phyloP scores from a whole-genome alignment of 305 asterid species.

The Fraxinus platypoda region DNA sequence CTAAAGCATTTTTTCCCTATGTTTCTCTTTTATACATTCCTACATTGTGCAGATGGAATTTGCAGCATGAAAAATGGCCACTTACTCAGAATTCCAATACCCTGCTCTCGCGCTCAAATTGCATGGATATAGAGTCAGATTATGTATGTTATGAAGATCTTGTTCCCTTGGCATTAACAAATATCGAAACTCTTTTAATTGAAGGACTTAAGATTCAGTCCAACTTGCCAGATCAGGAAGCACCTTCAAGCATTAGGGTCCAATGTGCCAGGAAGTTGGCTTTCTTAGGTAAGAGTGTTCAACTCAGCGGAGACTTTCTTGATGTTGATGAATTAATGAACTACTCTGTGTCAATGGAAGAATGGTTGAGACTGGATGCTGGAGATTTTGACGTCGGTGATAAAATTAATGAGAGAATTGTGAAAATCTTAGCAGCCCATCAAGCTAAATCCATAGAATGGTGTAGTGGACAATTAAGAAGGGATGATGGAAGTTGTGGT shows the following conservation, averaged over 20 bases:
- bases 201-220: conserved; percentile 84
- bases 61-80: conserved; percentile 21
- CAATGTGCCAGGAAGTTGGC: conserved; percentile 28
- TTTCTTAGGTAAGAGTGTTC: conserved; percentile 13
- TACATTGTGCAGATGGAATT: conserved; percentile 33
- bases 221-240: conserved; percentile 58
- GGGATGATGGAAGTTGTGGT: conserved; percentile 28
- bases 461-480: conserved; percentile 10
- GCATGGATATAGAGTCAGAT: conserved; percentile 39
- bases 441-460: conserved; percentile 22
- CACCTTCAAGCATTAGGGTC: conserved; percentile 52
- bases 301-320: conserved; percentile 21
- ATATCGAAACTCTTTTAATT: conserved; percentile 63
- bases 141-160: conserved; percentile 53
- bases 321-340: conserved; percentile 45
- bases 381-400: conserved; percentile 29
- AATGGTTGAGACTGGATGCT: conserved; percentile 60
- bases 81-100: conserved; percentile 20
- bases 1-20: conserved; percentile 1
- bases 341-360: conserved; percentile 52
- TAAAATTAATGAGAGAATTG: conserved; percentile 32
- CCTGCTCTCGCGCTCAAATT: conserved; percentile 24
- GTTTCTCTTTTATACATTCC: conserved; percentile 10
- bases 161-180: conserved; percentile 53
- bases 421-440: conserved; percentile 38